These are phyloP conservation scores for Calonectria ilicicola DNA, from an alignment of 2,329 filamentous ascomycete genomes.

Conservation along the genomic window DNA sequence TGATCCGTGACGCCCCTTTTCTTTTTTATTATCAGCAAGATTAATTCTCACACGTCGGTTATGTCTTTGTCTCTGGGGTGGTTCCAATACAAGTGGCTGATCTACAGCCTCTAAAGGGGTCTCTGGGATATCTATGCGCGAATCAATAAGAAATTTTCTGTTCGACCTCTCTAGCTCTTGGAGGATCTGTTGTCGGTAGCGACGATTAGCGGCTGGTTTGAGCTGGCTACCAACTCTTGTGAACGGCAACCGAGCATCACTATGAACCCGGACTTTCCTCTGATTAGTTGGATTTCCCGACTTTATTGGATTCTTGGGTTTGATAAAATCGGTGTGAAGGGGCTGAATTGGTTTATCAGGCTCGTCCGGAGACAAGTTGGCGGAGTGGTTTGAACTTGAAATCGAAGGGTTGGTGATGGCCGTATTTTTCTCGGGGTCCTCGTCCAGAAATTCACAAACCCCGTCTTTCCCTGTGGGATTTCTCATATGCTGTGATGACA, in stretches of 20 bases:
- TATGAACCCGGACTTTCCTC: constrained; percentile 30
- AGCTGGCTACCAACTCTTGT: constrained; percentile 40
- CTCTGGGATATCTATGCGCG: constrained; percentile 6
- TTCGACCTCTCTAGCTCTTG: constrained; percentile 44
- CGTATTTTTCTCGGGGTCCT: background rate
- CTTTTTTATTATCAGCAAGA: background rate
- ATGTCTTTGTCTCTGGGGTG: background rate
- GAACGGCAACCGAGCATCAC: constrained; percentile 37
- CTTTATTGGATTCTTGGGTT: constrained; percentile 8
- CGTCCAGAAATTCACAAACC: background rate
- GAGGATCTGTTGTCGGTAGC: constrained; percentile 41
- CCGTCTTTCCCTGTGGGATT: background rate
- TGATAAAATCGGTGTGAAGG: constrained; percentile 29
- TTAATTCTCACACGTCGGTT: background rate
- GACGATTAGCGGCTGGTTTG: constrained; percentile 19
- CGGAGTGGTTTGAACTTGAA: background rate
- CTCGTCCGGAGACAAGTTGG: background rate
- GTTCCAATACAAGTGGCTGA: background rate
- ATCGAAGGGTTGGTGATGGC: too few relatives aligned
- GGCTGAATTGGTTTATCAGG: background rate
- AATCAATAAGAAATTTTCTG: constrained; percentile 42
- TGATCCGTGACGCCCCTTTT: background rate
- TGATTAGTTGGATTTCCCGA: constrained; percentile 15
- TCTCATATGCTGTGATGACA: background rate
- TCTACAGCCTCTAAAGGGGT: background rate